Evolutionary conservation across 768 basidiomycete genomes (phyloP).

Genomic region (Kockovaella imperatae): DNA sequence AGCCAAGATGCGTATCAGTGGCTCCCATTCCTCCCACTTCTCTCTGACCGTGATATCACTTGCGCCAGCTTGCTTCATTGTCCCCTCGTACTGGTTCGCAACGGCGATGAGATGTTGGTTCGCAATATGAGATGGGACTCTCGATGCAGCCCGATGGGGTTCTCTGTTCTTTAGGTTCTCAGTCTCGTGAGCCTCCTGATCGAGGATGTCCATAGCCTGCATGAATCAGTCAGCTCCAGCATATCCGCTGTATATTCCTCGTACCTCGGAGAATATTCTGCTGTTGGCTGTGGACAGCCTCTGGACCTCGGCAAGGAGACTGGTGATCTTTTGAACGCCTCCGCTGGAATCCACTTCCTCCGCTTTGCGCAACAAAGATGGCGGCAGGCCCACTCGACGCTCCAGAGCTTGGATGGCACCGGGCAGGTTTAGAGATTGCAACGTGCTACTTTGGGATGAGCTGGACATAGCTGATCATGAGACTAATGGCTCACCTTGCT

Average conservation of each 20-base stretch:
- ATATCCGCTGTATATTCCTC: slow-evolving; percentile 1
- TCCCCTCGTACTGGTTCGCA: slow-evolving; percentile 61
- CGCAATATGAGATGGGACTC: slow-evolving; percentile 68
- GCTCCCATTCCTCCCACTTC: slow-evolving; percentile 87
- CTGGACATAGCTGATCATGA: not conserved
- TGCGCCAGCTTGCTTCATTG: slow-evolving; percentile 61
- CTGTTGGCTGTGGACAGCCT: slow-evolving; percentile 58
- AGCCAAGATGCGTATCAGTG: slow-evolving; percentile 60
- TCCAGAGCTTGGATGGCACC: slow-evolving; percentile 81
- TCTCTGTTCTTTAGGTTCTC: slow-evolving; percentile 43
- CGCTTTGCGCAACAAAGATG: slow-evolving; percentile 74
- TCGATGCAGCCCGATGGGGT: slow-evolving; percentile 40
- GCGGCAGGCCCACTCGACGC: slow-evolving; percentile 76
- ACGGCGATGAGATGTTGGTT: slow-evolving; percentile 66
- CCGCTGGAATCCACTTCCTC: slow-evolving; percentile 73
- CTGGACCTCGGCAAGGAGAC: slow-evolving; percentile 64
- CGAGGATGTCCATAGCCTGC: slow-evolving; percentile 83
- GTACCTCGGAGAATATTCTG: slow-evolving; percentile 66
- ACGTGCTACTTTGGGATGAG: slow-evolving; percentile 54
- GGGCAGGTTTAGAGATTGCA: slow-evolving; percentile 70
- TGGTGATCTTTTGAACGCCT: slow-evolving; percentile 64
- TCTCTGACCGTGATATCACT: slow-evolving; percentile 69
- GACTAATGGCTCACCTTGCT: slow-evolving; percentile 52
- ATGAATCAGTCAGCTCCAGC: not conserved
- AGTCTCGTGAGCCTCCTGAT: slow-evolving; percentile 58